Evolutionary conservation across 164 flowering plant genomes (phyloP).

Genomic region (Santalum album): DNA sequence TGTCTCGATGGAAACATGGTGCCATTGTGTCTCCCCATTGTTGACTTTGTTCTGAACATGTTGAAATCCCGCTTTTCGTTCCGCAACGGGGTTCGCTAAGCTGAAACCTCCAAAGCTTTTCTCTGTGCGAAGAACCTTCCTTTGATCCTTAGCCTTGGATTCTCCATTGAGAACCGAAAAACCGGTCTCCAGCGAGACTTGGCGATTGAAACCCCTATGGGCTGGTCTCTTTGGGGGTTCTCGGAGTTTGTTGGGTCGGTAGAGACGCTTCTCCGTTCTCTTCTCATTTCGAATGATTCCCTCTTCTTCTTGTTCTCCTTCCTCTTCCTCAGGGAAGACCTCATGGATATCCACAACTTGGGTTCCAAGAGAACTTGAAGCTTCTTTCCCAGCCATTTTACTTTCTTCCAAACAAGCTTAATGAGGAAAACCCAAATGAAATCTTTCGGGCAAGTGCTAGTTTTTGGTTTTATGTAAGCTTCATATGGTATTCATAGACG

Average conservation of each 20-base stretch:
- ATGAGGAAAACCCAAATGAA: background rate
- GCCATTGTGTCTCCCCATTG: conserved; percentile 45
- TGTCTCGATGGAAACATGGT: conserved; percentile 43
- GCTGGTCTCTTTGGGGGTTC: conserved; percentile 22
- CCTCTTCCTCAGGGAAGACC: conserved; percentile 34
- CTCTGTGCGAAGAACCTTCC: conserved; percentile 47
- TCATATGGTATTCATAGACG: background rate
- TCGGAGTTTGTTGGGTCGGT: conserved; percentile 18
- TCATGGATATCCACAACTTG: conserved; percentile 54
- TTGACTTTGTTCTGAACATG: conserved; percentile 71
- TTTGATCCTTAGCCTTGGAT: conserved; percentile 32
- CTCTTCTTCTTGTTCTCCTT: conserved; percentile 13
- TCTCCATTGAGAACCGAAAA: conserved; percentile 58
- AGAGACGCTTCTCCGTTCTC: conserved; percentile 10
- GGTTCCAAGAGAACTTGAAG: conserved; percentile 11
- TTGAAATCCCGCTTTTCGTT: conserved; percentile 68
- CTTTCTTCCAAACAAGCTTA: background rate
- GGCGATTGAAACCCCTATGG: conserved; percentile 46
- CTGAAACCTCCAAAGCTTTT: conserved; percentile 65
- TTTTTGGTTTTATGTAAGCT: background rate
- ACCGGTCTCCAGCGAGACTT: conserved; percentile 89
- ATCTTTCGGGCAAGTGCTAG: background rate
- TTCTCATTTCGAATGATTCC: background rate
- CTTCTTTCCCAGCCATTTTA: conserved; percentile 24
- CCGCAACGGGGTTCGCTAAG: conserved; percentile 26